These are phyloP conservation scores for Pestalotiopsis sp. DNA, from an alignment of 2,329 filamentous ascomycete species.

Conservation along the genomic window DNA sequence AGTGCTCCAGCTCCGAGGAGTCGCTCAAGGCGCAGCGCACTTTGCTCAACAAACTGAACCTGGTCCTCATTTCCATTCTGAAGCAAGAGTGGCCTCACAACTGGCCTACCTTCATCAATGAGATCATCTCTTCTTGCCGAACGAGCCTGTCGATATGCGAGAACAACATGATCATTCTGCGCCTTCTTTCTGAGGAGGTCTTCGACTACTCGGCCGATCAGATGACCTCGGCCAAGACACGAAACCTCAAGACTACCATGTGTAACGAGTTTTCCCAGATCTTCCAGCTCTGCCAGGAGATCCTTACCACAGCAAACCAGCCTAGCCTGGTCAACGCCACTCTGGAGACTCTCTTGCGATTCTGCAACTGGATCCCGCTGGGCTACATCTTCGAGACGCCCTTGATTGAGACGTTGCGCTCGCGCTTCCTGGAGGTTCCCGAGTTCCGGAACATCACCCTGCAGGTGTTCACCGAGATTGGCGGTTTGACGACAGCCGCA, in stretches of 20 bases:
- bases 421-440: conserved; percentile 86
- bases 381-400: conserved; percentile 99
- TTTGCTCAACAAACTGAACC: conserved; percentile 95
- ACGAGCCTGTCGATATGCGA: conserved; percentile 97
- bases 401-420: conserved; percentile 91
- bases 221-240: conserved; percentile 98
- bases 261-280: conserved; percentile 98
- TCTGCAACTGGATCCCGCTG: conserved; percentile 98
- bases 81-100: conserved; percentile 99
- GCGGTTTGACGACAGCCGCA: conserved; percentile 81
- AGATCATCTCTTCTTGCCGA: conserved; percentile 96
- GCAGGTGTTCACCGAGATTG: conserved; percentile 97
- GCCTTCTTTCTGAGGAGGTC: conserved; percentile 93
- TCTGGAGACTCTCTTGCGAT: conserved; percentile 89
- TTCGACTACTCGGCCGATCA: conserved; percentile 99
- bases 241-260: conserved; percentile 98
- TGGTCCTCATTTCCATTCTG: conserved; percentile 94
- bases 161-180: conserved; percentile 99
- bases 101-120: conserved; percentile 99
- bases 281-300: conserved; percentile 95
- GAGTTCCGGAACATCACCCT: conserved; percentile 97
- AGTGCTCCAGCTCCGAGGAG: conserved; percentile 88
- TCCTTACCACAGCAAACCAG: conserved; percentile 86
- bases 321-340: conserved; percentile 93
- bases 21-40: conserved; percentile 81